Base-by-base conservation (phyloP, 495 filamentous ascomycete species). In the Opeltia flavorubescens region DNA sequence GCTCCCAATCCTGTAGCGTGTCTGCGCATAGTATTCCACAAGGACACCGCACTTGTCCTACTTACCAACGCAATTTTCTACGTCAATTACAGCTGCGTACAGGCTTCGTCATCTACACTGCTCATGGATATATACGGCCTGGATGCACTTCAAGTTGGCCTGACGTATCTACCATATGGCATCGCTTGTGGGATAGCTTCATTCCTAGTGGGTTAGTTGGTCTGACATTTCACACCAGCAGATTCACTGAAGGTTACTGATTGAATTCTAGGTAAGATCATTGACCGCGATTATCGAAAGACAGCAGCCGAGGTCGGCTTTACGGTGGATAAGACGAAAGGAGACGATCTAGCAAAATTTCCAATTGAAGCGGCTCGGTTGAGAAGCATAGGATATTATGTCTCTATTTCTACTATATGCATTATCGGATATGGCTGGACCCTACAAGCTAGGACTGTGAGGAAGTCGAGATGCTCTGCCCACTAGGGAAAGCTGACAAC, bases 401-500 rank as follows among this genome's bases (percentile, higher is more conserved):
- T 74, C 12, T 34, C 52, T 1, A 13, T 71, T 0, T 69, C 66
- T 9, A 51, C 64, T 2, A 50, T 50, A 1, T 61, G 64, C 2
- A 61, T 69, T 8, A 64, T 75, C 26, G 65, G 64, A 3, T 80
- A 72, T 44, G 77, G 71, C 21, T 82, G 78, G 77, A 66, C 68
- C 1, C 50, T 81, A 0, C 56, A 75, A 18, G 55, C 55, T 18
- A 60, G 63, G 42, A 59, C 65, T 0, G 41, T 46, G 12, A 33
- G 43, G 6, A 15, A 8, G 3, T n/a, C n/a, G n/a, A n/a, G n/a
- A n/a, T n/a, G n/a, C 29, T 18, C 28, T 7, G 17, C 21, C 24
- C 23, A 17, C 35, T 17, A 1, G 36, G 28, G 7, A 13, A n/a
- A 26, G 4, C 6, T 33, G 20, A 23, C 3, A 24, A 15, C 3